Conservation (phyloP, 495 filamentous ascomycete species). For the Talaromyces liani region DNA sequence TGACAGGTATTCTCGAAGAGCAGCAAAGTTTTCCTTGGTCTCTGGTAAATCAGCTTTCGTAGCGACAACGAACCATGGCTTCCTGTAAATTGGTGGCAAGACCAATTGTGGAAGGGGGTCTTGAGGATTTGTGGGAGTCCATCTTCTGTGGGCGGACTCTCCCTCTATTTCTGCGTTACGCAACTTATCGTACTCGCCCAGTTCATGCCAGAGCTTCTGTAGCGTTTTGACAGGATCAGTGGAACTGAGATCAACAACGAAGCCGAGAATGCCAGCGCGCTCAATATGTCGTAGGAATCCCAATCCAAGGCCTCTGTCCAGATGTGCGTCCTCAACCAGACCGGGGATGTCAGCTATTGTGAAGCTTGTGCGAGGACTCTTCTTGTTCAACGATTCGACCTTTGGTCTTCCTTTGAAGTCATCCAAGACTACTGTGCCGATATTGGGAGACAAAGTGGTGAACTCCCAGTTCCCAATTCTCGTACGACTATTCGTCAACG, state of each 20-base stretch:
- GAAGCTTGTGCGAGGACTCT: conserved; percentile 57
- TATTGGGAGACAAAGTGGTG: conserved; percentile 87
- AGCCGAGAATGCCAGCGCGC: conserved; percentile 83
- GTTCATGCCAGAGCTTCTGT: conserved; percentile 79
- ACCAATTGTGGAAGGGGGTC: conserved; percentile 24
- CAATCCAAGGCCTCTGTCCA: conserved; percentile 85
- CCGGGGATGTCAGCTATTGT: conserved; percentile 96
- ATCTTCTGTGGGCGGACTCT: conserved; percentile 8
- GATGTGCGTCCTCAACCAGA: conserved; percentile 80
- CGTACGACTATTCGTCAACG: conserved; percentile 76
- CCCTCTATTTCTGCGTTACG: conserved; percentile 47
- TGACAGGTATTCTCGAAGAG: conserved; percentile 59
- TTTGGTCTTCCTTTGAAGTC: conserved; percentile 63
- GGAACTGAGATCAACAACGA: conserved; percentile 79
- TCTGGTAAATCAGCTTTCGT: conserved; percentile 84
- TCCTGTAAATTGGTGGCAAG: conserved; percentile 64
- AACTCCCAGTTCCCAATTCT: conserved; percentile 95
- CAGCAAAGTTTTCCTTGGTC: conserved; percentile 69
- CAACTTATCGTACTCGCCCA: conserved; percentile 75
- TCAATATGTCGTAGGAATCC: conserved; percentile 93
- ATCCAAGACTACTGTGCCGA: conserved; percentile 90
- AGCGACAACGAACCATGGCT: conserved; percentile 96
- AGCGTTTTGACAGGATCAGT: conserved; percentile 73
- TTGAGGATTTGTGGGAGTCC: not conserved
- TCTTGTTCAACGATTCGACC: conserved; percentile 29